Evolutionary conservation across 2,329 filamentous ascomycete genomes (phyloP).

Genomic region (Trichoderma sp.): DNA sequence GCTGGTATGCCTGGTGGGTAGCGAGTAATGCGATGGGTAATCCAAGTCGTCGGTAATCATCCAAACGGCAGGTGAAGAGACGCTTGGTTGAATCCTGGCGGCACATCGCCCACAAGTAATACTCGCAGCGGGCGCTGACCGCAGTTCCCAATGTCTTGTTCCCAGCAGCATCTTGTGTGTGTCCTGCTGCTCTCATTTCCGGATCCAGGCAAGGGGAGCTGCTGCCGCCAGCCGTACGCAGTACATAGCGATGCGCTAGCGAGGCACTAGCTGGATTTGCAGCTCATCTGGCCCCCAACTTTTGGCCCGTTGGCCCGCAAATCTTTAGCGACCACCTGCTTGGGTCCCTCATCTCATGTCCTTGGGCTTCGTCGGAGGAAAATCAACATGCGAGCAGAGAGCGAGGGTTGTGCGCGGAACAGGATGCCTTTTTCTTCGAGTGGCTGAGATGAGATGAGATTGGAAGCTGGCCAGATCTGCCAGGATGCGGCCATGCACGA

Average conservation of each 20-base stretch:
- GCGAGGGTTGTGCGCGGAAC: neutral
- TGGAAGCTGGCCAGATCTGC: slow-evolving; percentile 5
- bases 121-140: neutral
- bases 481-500: neutral
- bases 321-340: slow-evolving; percentile 1
- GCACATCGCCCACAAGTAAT: neutral
- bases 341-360: slow-evolving; percentile 17
- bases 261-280: neutral
- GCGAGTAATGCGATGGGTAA: neutral
- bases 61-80: neutral
- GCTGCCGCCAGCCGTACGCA: neutral
- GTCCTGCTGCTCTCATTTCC: neutral
- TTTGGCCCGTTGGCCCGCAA: slow-evolving; percentile 9
- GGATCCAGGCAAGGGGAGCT: neutral
- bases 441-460: slow-evolving; percentile 16
- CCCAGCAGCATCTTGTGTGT: neutral
- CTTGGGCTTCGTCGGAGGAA: neutral
- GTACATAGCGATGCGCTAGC: neutral
- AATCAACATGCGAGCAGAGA: neutral
- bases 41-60: neutral
- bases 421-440: neutral
- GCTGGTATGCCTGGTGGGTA: neutral
- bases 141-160: neutral
- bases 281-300: slow-evolving; percentile 20
- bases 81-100: neutral